Base-by-base conservation (phyloP, 345 rosid species). In the Bretschneidera sinensis region DNA sequence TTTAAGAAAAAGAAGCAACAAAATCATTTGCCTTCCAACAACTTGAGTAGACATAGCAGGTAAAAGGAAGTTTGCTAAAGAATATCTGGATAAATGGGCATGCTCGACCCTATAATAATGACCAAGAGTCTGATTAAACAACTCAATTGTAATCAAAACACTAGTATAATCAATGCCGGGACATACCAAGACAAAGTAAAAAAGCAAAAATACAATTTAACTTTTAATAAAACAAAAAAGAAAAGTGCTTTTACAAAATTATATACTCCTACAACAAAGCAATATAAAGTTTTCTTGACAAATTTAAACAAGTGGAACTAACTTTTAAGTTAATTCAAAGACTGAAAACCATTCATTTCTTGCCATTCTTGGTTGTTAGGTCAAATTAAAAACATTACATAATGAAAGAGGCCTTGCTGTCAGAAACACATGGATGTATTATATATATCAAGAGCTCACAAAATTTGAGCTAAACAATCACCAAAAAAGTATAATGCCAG, bases 121-220 rank as follows among this genome's bases (percentile, higher is more conserved):
- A 75, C 64, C 55, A 73, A 70, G 51, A 63, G 17, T 64, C 68
- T 71, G 62, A 67, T 71, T 48, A 76, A 70, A 59, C 72, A 74
- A 55, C 54, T 60, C 24, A 64, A 69, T 72, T 70, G 64, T 64
- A 64, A 59, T 21, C 52, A 57, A 68, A 66, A 51, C 70, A 68
- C 51, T 56, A 63, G 59, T 57, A 65, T 55, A 70, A 66, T 48
- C 51, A 63, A 70, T 33, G 21, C 61, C 49, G 76, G 78, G 76
- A 64, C 69, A 21, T 4, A 69, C 51, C 24, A 47, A 68, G 57
- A 70, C 21, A 35, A 54, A 54, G 35, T 16, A 21, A 20, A 51
- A 31, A 51, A 24, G 14, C 24, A 51, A 33, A 54, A 21, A 22
- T 43, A 48, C 66, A 65, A 66, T 70, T 61, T 11, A 39, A 9